Conservation (phyloP, 805 yeast genomes). For the Ogataea thermomethanolica region DNA sequence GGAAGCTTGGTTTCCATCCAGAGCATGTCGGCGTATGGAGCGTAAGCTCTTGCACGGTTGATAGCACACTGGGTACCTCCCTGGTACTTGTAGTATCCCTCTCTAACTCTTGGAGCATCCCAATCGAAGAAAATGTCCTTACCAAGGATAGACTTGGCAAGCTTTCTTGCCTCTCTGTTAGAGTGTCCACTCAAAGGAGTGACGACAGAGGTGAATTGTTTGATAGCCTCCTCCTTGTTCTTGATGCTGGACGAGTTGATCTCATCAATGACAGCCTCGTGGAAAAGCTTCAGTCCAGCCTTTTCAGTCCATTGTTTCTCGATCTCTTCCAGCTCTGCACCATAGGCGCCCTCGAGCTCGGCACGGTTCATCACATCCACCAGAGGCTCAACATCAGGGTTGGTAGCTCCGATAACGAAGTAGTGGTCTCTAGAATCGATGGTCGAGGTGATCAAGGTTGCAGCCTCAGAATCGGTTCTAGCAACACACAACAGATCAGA, state of each 20-base stretch:
- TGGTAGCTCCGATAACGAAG: constrained; percentile 87
- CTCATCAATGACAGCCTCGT: constrained; percentile 85
- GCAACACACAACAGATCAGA: constrained; percentile 85
- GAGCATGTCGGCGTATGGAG: constrained; percentile 91
- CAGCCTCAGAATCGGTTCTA: constrained; percentile 97
- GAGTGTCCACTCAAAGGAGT: constrained; percentile 75
- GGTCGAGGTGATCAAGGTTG: constrained; percentile 88
- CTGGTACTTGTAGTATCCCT: constrained; percentile 92
- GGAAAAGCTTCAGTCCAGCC: constrained; percentile 85
- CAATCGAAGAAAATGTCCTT: constrained; percentile 86
- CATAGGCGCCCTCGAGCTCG: constrained; percentile 68
- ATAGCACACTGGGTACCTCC: constrained; percentile 98
- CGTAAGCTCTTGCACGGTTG: constrained; percentile 92
- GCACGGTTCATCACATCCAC: constrained; percentile 79
- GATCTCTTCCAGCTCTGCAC: constrained; percentile 63
- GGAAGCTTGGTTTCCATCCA: constrained; percentile 99
- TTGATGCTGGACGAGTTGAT: constrained; percentile 56
- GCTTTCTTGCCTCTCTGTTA: constrained; percentile 69
- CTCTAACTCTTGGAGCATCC: constrained; percentile 93
- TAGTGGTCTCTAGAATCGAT: constrained; percentile 94
- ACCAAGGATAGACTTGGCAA: constrained; percentile 75
- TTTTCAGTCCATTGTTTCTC: constrained; percentile 79
- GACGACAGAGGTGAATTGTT: constrained; percentile 62
- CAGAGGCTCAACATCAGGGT: constrained; percentile 72
- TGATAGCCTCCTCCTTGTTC: constrained; percentile 60